Evolutionary conservation across 108 stramenopile genomes (phyloP).

Genomic region (Asterionellopsis glacialis): DNA sequence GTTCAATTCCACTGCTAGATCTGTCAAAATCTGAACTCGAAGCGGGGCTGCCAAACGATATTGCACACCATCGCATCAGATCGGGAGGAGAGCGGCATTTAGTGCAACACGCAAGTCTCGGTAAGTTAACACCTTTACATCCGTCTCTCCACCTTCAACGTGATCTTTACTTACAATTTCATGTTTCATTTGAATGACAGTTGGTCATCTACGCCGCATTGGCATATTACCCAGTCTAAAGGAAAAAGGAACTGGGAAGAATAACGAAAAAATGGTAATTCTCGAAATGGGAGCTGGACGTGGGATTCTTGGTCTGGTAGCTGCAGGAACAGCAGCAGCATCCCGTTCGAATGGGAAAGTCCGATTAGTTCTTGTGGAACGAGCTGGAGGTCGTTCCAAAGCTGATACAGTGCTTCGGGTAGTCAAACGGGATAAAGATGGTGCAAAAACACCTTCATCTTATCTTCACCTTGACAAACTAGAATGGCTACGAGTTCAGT

Average conservation of each 20-base stretch:
- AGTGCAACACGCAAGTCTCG: slow-evolving; percentile 67
- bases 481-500: slow-evolving; percentile 52
- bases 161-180: too few species aligned
- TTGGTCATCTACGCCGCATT: too few species aligned
- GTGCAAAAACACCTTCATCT: slow-evolving; percentile 3
- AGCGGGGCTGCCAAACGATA: slow-evolving; percentile 26
- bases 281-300: slow-evolving; percentile 84
- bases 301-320: slow-evolving; percentile 72
- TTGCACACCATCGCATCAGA: slow-evolving; percentile 44
- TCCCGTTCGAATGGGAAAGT: slow-evolving; percentile 12
- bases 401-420: slow-evolving; percentile 70
- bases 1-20: slow-evolving; percentile 47
- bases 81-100: slow-evolving; percentile 69
- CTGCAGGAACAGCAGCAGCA: slow-evolving; percentile 47
- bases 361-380: slow-evolving; percentile 66
- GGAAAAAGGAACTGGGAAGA: background rate
- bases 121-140: slow-evolving; percentile 21
- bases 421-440: slow-evolving; percentile 9
- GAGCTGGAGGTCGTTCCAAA: slow-evolving; percentile 69
- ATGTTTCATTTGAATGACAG: too few species aligned
- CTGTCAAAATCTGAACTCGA: slow-evolving; percentile 46
- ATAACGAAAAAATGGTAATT: slow-evolving; percentile 20
- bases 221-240: too few species aligned
- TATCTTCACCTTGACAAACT: slow-evolving; percentile 43
- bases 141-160: too few species aligned